Evolutionary conservation across 441 rosid genomes (phyloP), one percentile per base, ranked within the genome.

Genomic region (Adansonia grandidieri): DNA sequence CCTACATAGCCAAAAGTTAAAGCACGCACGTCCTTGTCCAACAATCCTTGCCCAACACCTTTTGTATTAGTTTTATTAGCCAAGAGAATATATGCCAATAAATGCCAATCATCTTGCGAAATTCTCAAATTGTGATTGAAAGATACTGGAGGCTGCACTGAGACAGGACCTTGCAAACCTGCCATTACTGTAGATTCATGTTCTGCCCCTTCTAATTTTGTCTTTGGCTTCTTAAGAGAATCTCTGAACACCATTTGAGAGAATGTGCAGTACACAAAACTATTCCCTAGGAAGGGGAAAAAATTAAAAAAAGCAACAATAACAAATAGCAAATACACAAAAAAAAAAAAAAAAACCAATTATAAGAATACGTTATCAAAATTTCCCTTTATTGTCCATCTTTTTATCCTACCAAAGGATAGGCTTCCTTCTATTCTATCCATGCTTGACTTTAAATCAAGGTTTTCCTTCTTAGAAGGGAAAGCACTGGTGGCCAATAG

Each of bases 181-280:
- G 69, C 66, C 56, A 44, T 71, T n/a, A 67, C 68, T 10, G 32
- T 47, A 3, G 83, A 74, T 67, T 74, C 76, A 73, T 47, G 50
- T 28, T 58, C 82, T 71, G 69, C 50, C 60, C 77, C 76, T 60
- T 78, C 80, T 37, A n/a, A 51, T 66, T 82, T 81, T 61, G 20
- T 10, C 42, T 78, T 81, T 61, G 56, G 80, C 64, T 77, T 45
- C 74, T 75, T 71, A 44, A 82, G 75, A 48, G 61, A 61, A 63
- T 84, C 84, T 74, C 87, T 77, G 63, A 84, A 84, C 81, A 84
- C 87, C 87, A 86, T 79, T 77, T 37, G 56, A 65, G 75, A 40
- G 24, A 32, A 64, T 19, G 14, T 37, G 72, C 61, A 4, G 17
- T 44, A 62, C 48, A 56, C 63, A 37, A 58, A 9, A 51, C 50